A percentile compares a stretch with the other conserved stretches of the same genome.
phyloP scores from a whole-genome alignment of 202 grass and related monocot genomes.

The Musa balbisiana region DNA sequence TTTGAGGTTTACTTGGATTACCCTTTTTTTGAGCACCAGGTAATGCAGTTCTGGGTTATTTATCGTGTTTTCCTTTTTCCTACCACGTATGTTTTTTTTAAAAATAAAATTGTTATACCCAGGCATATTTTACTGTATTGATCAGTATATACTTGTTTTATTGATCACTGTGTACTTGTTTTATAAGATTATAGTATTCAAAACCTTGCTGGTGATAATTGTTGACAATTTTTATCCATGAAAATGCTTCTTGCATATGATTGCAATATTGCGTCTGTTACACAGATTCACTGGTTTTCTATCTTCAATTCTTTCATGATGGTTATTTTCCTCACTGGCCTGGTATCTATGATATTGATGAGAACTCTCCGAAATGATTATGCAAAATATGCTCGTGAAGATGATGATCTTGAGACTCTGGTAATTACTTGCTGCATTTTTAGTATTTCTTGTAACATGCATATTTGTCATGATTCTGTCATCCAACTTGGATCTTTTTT shows the following conservation, averaged over 20 bases:
- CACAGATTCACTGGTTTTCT: slow-evolving; percentile 97
- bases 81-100: no score
- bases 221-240: background rate
- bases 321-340: slow-evolving; percentile 96
- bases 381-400: slow-evolving; percentile 94
- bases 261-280: background rate
- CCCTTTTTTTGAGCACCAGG: slow-evolving; percentile 24
- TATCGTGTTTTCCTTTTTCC: background rate
- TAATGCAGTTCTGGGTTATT: slow-evolving; percentile 3
- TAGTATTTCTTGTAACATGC: background rate
- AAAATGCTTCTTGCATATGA: background rate
- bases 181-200: background rate
- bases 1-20: slow-evolving; percentile 24
- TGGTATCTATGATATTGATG: slow-evolving; percentile 99
- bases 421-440: slow-evolving; percentile 34
- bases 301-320: slow-evolving; percentile 99
- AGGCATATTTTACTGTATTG: no score
- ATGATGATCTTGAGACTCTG: slow-evolving; percentile 96
- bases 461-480: background rate
- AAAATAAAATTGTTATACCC: background rate
- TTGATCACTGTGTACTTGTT: background rate
- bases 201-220: background rate
- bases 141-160: background rate
- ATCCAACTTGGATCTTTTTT: no score
- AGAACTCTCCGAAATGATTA: slow-evolving; percentile 96